A percentile compares a stretch with the other conserved stretches of the same genome.
These are phyloP conservation scores for Amanita subjunquillea DNA, from an alignment of 768 basidiomycete species.

Conservation along the genomic window DNA sequence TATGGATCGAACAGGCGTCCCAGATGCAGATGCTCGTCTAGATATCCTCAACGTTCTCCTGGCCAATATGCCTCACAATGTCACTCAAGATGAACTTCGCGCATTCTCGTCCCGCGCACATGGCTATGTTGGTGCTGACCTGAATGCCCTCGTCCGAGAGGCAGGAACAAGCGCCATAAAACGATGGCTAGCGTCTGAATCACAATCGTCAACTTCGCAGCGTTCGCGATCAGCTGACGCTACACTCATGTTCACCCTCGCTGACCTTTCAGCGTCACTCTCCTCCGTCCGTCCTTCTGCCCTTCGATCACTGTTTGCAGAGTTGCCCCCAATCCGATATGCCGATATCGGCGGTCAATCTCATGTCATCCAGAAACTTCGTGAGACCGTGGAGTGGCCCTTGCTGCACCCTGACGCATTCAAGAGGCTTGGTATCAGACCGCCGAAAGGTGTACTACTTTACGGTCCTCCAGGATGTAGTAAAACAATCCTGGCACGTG, in stretches of 20 bases:
- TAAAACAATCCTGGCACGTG: constrained; percentile 88
- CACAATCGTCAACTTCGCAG: constrained; percentile 3
- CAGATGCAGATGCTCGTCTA: constrained; percentile 75
- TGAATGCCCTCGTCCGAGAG: constrained; percentile 85
- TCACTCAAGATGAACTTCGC: constrained; percentile 50
- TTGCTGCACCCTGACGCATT: constrained; percentile 81
- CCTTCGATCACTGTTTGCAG: constrained; percentile 87
- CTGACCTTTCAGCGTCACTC: constrained; percentile 64
- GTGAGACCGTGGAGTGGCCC: constrained; percentile 95
- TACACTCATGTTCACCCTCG: constrained; percentile 30
- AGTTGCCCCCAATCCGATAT: constrained; percentile 75
- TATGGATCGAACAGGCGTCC: constrained; percentile 50
- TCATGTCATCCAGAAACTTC: constrained; percentile 71
- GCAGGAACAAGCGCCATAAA: constrained; percentile 91
- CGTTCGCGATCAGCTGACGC: constrained; percentile 7
- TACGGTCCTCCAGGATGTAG: constrained; percentile 98
- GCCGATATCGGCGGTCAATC: constrained; percentile 86
- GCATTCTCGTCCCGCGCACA: constrained; percentile 72
- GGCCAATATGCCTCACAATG: constrained; percentile 65
- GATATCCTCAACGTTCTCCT: constrained; percentile 85
- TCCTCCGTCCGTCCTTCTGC: constrained; percentile 83
- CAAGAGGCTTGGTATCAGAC: constrained; percentile 73
- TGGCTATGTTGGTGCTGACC: constrained; percentile 95
- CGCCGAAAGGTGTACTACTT: constrained; percentile 83
- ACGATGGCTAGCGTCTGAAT: constrained; percentile 41